Base-by-base conservation (phyloP, 2,329 filamentous ascomycete species). In the Pyricularia pennisetigena region DNA sequence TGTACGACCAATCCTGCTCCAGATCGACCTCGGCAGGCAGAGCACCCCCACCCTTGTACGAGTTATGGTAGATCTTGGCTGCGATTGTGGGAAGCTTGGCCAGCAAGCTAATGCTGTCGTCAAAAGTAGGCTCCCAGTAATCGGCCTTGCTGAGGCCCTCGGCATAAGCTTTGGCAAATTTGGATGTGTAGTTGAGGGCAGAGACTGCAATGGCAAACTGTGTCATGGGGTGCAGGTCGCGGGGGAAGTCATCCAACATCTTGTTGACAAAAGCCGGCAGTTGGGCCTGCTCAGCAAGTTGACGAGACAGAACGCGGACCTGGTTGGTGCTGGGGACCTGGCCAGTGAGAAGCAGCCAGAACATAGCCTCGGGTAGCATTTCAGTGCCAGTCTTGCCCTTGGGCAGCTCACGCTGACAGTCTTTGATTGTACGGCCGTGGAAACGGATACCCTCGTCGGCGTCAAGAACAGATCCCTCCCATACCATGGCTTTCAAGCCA, bases 281-380 rank as follows among this genome's bases (percentile, higher is more conserved):
- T 74, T 87, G 82, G 26, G 91, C 90, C 81, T 97, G 90, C 78
- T 94, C 90, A 67, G 95, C 95, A 28, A 98, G 85, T 79, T 98
- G 90, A 69, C 89, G 87, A 64, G 93, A 97, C 74, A 99, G 88
- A 63, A 81, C 83, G 74, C 94, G 91, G 71, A 95, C 88, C 80
- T 99, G 95, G 71, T 82, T 82, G 26, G 89, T 90, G 1, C 91
- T 92, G 28, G 95, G 95, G 26, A 98, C 91, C 79, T 96, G 86
- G 69, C 95, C 95, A 10, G 95, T 99, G 73, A 99, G 85, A 66
- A 99, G 88, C 61, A 98, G 88, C 95, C 95, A 99, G 86, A 99
- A 99, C 95, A 99, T 99, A 79, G 94, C 89, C 81, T 99, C 95
- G 65, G 95, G 95, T 14, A 98, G 87, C 95, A 98, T 99, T 82